These are phyloP conservation scores for Colletotrichum magnum DNA, from an alignment of 2,329 filamentous ascomycete species.

Conservation along the genomic window DNA sequence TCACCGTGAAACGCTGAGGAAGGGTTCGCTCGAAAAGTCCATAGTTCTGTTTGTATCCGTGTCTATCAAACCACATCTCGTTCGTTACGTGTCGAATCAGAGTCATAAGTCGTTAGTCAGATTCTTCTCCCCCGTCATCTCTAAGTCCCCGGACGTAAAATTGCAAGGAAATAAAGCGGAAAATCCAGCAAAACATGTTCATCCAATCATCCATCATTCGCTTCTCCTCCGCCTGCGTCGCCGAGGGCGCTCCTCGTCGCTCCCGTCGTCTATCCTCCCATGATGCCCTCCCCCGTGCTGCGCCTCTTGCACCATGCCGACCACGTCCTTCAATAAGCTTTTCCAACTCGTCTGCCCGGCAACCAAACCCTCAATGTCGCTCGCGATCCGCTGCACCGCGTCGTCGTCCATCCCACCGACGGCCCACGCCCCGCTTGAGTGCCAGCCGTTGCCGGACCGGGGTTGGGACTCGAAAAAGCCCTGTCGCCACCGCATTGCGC, in stretches of 20 bases:
- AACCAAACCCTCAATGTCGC: slow-evolving; percentile 52
- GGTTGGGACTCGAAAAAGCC: slow-evolving; percentile 60
- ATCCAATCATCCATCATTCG: slow-evolving; percentile 39
- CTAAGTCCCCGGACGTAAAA: slow-evolving; percentile 9
- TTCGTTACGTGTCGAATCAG: slow-evolving; percentile 3
- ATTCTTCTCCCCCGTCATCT: slow-evolving; percentile 18
- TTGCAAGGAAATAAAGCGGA: background rate
- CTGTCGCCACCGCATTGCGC: slow-evolving; percentile 48
- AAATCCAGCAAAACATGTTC: slow-evolving; percentile 19
- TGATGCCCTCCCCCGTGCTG: slow-evolving; percentile 31
- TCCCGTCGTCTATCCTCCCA: slow-evolving; percentile 41
- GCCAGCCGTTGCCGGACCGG: slow-evolving; percentile 50
- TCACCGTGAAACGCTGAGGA: background rate
- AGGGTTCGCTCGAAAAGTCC: background rate
- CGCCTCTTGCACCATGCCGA: slow-evolving; percentile 43
- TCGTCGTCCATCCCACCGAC: slow-evolving; percentile 60
- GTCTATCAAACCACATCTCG: slow-evolving; percentile 15
- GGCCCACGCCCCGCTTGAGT: slow-evolving; percentile 60
- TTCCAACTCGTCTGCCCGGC: slow-evolving; percentile 51
- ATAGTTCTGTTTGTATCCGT: slow-evolving; percentile 1
- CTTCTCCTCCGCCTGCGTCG: slow-evolving; percentile 33
- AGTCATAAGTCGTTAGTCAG: slow-evolving; percentile 31
- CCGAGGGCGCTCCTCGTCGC: slow-evolving; percentile 40
- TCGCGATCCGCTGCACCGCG: slow-evolving; percentile 55
- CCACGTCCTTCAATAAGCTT: slow-evolving; percentile 48